These are phyloP conservation scores for Rhizomucor pusillus DNA, from an alignment of 371 early-diverging fungal species.

Conservation along the genomic window DNA sequence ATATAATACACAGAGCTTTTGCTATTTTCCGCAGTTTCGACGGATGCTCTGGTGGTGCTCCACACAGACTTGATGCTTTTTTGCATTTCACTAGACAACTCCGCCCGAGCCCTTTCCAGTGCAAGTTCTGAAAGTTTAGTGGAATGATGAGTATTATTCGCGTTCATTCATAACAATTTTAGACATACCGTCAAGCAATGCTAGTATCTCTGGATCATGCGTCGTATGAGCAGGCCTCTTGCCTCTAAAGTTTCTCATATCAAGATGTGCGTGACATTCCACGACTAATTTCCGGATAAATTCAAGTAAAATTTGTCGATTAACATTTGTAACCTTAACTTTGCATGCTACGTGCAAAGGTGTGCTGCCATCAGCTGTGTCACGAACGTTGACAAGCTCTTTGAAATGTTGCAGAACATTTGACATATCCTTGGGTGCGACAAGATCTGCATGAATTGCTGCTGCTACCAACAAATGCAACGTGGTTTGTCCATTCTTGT, in stretches of 20 bases:
- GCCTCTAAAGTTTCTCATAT: slow-evolving; percentile 30
- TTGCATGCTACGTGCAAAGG: slow-evolving; percentile 37
- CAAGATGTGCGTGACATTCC: slow-evolving; percentile 25
- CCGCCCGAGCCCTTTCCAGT: background rate
- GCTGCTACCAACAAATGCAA: slow-evolving; percentile 2
- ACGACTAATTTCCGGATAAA: slow-evolving; percentile 19
- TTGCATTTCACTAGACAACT: background rate
- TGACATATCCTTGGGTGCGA: slow-evolving; percentile 14
- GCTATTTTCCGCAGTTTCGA: slow-evolving; percentile 4
- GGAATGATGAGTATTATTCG: background rate
- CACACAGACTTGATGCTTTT: slow-evolving; percentile 9
- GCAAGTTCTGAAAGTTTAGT: slow-evolving; percentile 1
- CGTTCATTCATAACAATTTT: background rate
- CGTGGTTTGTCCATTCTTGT: slow-evolving; percentile 2
- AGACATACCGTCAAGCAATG: slow-evolving; percentile 36
- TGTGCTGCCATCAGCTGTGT: slow-evolving; percentile 35
- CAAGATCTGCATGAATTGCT: background rate
- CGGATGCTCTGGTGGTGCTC: slow-evolving; percentile 31
- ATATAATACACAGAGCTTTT: background rate
- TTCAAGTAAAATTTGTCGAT: background rate
- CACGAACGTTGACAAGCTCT: slow-evolving; percentile 17
- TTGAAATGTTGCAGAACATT: slow-evolving; percentile 7
- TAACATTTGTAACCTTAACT: background rate
- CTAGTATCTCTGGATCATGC: slow-evolving; percentile 22
- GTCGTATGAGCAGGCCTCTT: slow-evolving; percentile 39